Evolutionary conservation across 352 stramenopile species (phyloP).

Genomic region (Pythium insidiosum): DNA sequence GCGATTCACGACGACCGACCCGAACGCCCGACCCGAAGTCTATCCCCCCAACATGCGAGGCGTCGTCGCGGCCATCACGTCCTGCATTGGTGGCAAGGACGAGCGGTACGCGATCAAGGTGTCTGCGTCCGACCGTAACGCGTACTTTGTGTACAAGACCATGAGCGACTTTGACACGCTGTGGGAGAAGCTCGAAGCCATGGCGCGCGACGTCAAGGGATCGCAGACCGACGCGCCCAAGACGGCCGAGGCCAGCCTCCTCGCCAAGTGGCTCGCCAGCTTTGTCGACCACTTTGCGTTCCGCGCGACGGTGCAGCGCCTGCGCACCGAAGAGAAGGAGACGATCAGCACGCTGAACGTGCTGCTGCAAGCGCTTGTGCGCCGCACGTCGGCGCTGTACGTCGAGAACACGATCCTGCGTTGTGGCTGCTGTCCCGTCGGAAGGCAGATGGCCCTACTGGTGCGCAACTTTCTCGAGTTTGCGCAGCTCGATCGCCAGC

Average conservation of each 20-base stretch:
- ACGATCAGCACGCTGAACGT: constrained; percentile 71
- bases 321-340: constrained; percentile 58
- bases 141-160: constrained; percentile 82
- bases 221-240: constrained; percentile 10
- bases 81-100: constrained; percentile 73
- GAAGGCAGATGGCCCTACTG: constrained; percentile 43
- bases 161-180: constrained; percentile 67
- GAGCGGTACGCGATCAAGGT: constrained; percentile 74
- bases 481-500: constrained; percentile 9
- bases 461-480: constrained; percentile 65
- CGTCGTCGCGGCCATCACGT: constrained; percentile 61
- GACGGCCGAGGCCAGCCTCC: constrained; percentile 18
- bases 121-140: constrained; percentile 20
- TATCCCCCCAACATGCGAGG: constrained; percentile 40
- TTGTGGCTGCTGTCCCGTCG: constrained; percentile 39
- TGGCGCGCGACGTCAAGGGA: constrained; percentile 45
- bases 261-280: constrained; percentile 67
- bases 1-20: no score
- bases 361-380: constrained; percentile 59
- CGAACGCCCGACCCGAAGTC: neutral
- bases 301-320: constrained; percentile 39
- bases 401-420: constrained; percentile 46
- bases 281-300: constrained; percentile 76
- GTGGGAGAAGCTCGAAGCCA: constrained; percentile 45
- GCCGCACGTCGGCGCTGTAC: constrained; percentile 50